phyloP scores from a whole-genome alignment of 306 rosid genomes.

The Medicago ruthenica region DNA sequence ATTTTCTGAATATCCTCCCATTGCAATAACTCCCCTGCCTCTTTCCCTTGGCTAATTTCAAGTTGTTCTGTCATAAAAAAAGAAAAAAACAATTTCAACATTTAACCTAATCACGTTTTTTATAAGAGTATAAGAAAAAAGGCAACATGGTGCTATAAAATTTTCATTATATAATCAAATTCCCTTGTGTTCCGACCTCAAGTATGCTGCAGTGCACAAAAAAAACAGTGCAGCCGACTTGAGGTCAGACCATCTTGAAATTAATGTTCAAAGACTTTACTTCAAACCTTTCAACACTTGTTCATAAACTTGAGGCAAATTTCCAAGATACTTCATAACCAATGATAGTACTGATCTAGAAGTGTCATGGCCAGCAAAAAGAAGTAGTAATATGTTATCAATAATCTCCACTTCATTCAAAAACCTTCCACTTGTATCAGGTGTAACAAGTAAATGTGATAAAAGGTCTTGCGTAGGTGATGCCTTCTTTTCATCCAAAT shows the following conservation, averaged over 20 bases:
- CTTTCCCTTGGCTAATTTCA: constrained; percentile 51
- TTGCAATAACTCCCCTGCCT: constrained; percentile 47
- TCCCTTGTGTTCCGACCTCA: neutral
- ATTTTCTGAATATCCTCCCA: constrained; percentile 68
- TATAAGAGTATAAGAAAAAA: constrained; percentile 1
- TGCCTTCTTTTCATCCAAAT: constrained; percentile 46
- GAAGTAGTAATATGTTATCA: constrained; percentile 51
- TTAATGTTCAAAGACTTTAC: neutral
- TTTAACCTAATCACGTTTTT: constrained; percentile 3
- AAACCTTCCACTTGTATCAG: constrained; percentile 50
- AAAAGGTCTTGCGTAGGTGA: constrained; percentile 55
- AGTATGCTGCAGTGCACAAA: neutral
- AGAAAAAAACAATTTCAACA: neutral
- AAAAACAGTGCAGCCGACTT: neutral
- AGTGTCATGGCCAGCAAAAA: constrained; percentile 60
- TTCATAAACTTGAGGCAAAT: constrained; percentile 55
- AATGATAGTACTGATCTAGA: constrained; percentile 51
- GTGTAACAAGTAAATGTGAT: constrained; percentile 50
- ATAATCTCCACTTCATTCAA: constrained; percentile 51
- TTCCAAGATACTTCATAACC: constrained; percentile 52
- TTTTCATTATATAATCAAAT: neutral
- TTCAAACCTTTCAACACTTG: constrained; percentile 50
- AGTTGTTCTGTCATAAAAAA: constrained; percentile 52
- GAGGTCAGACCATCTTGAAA: neutral
- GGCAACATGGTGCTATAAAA: neutral